Evolutionary conservation across 2,329 filamentous ascomycete species (phyloP).

Genomic region (Pyrenophora teres): DNA sequence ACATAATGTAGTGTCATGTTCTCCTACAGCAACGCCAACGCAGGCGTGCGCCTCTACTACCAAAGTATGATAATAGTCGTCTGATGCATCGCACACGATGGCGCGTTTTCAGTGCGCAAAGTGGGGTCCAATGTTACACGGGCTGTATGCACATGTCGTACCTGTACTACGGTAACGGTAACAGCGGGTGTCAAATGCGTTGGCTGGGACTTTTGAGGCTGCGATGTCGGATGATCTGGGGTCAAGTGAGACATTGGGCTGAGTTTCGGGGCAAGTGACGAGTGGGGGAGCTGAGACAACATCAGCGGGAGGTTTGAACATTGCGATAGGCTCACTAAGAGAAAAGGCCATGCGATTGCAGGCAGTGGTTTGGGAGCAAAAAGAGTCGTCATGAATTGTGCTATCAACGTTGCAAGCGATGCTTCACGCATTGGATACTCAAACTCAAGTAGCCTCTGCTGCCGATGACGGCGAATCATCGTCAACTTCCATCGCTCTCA

Average conservation of each 20-base stretch:
- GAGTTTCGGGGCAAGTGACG: no score
- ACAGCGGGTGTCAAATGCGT: background rate
- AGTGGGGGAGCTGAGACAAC: no score
- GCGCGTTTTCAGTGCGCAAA: background rate
- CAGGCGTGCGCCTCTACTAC: no score
- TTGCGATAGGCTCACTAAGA: no score
- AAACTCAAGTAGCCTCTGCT: constrained; percentile 17
- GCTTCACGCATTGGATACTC: background rate
- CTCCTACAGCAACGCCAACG: no score
- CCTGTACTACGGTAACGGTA: background rate
- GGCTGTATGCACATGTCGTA: background rate
- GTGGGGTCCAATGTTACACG: background rate
- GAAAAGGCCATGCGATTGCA: no score
- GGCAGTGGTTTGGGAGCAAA: no score
- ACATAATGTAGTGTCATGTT: no score
- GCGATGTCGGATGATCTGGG: background rate
- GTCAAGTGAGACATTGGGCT: no score
- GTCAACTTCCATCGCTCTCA: constrained; percentile 46
- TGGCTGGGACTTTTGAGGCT: background rate
- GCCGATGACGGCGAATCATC: constrained; percentile 30
- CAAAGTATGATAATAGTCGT: background rate
- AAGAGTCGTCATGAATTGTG: no score
- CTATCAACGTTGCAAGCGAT: background rate
- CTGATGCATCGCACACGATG: background rate
- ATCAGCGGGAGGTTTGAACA: no score